Evolutionary conservation across 208 protist species (phyloP).

Genomic region (Trypanosoma lewisi): DNA sequence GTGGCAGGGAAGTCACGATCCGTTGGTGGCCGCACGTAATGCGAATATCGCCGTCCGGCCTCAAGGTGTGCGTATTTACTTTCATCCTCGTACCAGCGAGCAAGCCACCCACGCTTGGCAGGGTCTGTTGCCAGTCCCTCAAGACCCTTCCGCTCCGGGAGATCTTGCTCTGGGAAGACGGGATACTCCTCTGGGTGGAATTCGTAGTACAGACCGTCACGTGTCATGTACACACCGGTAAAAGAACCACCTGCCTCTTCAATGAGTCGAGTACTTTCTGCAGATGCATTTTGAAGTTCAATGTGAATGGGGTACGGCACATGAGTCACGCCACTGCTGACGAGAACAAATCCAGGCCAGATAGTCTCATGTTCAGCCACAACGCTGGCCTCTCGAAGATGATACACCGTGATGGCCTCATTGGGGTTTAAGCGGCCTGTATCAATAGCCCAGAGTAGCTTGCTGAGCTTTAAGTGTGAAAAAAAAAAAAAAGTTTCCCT

Average conservation of each 20-base stretch:
- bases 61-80: conserved; percentile 85
- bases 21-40: conserved; percentile 78
- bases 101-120: conserved; percentile 76
- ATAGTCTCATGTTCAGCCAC: conserved; percentile 74
- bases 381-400: conserved; percentile 69
- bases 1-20: conserved; percentile 86
- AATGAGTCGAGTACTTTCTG: conserved; percentile 75
- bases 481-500: conserved; percentile 81
- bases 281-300: conserved; percentile 87
- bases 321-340: conserved; percentile 56
- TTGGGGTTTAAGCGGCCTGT: conserved; percentile 85
- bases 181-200: conserved; percentile 88
- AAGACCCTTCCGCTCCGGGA: conserved; percentile 79
- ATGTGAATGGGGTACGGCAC: conserved; percentile 84
- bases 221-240: conserved; percentile 86
- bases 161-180: conserved; percentile 74
- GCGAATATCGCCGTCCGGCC: conserved; percentile 67
- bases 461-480: conserved; percentile 56
- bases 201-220: conserved; percentile 89
- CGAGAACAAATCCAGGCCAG: conserved; percentile 86
- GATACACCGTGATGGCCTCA: conserved; percentile 86
- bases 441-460: conserved; percentile 89
- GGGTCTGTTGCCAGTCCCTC: conserved; percentile 74
- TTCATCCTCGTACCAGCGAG: conserved; percentile 88
- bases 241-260: conserved; percentile 88